These are phyloP conservation scores for Orbilia quercus DNA, from an alignment of 2,329 filamentous ascomycete species.

Conservation along the genomic window DNA sequence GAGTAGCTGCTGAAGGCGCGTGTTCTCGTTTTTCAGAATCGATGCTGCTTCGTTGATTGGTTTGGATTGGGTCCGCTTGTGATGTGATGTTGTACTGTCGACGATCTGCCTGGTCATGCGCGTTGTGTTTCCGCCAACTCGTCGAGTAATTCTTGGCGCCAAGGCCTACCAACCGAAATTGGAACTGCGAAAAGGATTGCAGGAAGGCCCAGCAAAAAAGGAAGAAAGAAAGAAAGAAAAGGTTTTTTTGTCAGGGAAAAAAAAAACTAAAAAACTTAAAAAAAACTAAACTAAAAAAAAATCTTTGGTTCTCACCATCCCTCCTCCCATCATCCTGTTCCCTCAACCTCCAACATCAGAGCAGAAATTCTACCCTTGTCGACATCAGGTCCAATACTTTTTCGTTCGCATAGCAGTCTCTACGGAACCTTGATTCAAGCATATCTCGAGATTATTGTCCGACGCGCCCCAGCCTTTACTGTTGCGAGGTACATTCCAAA, in stretches of 20 bases:
- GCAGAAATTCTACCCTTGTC: too few relatives aligned
- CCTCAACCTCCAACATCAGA: constrained; percentile 2
- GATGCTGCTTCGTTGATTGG: too few relatives aligned
- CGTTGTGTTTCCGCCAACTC: constrained; percentile 1
- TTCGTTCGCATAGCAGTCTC: too few relatives aligned
- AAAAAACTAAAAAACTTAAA: constrained; percentile 7
- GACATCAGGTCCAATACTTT: too few relatives aligned
- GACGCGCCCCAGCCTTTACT: background rate
- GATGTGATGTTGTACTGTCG: background rate
- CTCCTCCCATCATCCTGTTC: constrained; percentile 2
- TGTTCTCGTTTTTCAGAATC: too few relatives aligned
- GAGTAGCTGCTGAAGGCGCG: too few relatives aligned
- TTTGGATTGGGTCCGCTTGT: background rate
- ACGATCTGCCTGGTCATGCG: background rate
- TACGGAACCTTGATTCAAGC: too few relatives aligned
- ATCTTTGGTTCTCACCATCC: background rate
- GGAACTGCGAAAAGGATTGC: background rate
- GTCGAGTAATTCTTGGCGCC: constrained; percentile 10
- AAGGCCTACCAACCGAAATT: background rate
- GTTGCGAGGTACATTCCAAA: background rate
- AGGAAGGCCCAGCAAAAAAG: background rate
- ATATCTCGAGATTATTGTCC: too few relatives aligned
- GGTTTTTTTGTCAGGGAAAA: constrained; percentile 13
- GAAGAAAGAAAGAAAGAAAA: constrained; percentile 9
- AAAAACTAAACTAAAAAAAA: constrained; percentile 25